Evolutionary conservation across 805 yeast genomes (phyloP).

Genomic region (Priceomyces carsonii): DNA sequence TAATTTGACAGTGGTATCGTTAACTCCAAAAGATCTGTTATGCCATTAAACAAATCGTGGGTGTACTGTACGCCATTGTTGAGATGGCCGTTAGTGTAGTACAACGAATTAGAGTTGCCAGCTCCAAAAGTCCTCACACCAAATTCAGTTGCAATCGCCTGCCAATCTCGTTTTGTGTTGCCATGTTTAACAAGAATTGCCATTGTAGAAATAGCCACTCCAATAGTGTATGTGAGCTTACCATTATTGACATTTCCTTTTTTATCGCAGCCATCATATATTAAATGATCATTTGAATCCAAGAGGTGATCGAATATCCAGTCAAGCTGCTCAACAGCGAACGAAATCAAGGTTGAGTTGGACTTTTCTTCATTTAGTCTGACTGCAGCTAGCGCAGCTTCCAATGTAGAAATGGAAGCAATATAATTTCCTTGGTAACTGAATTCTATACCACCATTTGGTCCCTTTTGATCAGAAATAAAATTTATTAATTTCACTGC

Average conservation of each 20-base stretch:
- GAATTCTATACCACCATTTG: constrained; percentile 33
- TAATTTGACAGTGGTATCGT: constrained; percentile 15
- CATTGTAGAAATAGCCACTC: constrained; percentile 22
- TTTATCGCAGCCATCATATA: constrained; percentile 21
- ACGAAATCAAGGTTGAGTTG: constrained; percentile 13
- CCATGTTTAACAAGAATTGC: constrained; percentile 14
- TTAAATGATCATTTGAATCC: constrained; percentile 15
- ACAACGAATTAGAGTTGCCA: constrained; percentile 17
- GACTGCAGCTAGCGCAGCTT: constrained; percentile 24
- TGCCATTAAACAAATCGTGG: constrained; percentile 18
- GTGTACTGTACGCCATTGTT: constrained; percentile 15
- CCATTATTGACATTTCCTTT: constrained; percentile 16
- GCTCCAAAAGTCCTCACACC: constrained; percentile 14
- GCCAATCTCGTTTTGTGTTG: constrained; percentile 7
- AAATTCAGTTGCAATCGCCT: constrained; percentile 11
- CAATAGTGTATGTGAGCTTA: constrained; percentile 18
- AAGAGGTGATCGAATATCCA: constrained; percentile 15
- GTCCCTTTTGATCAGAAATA: constrained; percentile 71
- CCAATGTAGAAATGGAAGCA: constrained; percentile 25
- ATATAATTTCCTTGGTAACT: constrained; percentile 15
- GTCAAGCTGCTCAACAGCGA: constrained; percentile 16
- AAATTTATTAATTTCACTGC: constrained; percentile 61
- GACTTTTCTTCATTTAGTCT: constrained; percentile 12
- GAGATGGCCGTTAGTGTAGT: constrained; percentile 19
- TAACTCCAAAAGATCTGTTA: constrained; percentile 15